A percentile compares a stretch with the other conserved stretches of the same genome.
Evolutionary conservation across 371 early-diverging fungal species (phyloP).

Genomic region (Actinomortierella wolfii): DNA sequence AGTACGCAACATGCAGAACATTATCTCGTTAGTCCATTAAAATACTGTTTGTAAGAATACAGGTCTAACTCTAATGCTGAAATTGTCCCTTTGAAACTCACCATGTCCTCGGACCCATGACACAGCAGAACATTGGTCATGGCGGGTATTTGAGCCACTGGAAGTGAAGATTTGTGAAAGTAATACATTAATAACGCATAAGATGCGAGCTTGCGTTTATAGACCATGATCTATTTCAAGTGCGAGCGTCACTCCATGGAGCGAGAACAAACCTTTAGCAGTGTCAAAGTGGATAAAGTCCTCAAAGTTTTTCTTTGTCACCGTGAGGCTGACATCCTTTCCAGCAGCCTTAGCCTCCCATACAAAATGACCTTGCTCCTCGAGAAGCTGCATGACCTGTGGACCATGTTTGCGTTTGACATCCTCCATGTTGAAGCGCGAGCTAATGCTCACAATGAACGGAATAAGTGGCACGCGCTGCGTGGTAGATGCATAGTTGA

Average conservation of each 20-base stretch:
- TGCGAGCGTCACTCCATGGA: slow-evolving; percentile 50
- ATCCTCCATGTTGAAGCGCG: slow-evolving; percentile 58
- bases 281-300: slow-evolving; percentile 42
- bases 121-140: slow-evolving; percentile 61
- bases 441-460: slow-evolving; percentile 55
- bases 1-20: background rate
- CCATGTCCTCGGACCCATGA: slow-evolving; percentile 61
- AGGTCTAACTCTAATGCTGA: background rate
- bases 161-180: slow-evolving; percentile 11
- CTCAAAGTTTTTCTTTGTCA: slow-evolving; percentile 32
- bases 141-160: slow-evolving; percentile 58
- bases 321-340: slow-evolving; percentile 31
- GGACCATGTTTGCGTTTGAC: slow-evolving; percentile 38
- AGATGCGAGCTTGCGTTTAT: too few relatives aligned
- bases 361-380: slow-evolving; percentile 44
- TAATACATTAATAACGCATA: too few relatives aligned
- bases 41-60: background rate
- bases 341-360: slow-evolving; percentile 35
- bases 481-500: slow-evolving; percentile 59
- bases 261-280: slow-evolving; percentile 13
- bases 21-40: background rate
- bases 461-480: slow-evolving; percentile 42
- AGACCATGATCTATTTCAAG: slow-evolving; percentile 16
- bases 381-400: slow-evolving; percentile 25
- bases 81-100: slow-evolving; percentile 16